phyloP scores from a whole-genome alignment of 257 asterid genomes.

The Agastache rugosa region DNA sequence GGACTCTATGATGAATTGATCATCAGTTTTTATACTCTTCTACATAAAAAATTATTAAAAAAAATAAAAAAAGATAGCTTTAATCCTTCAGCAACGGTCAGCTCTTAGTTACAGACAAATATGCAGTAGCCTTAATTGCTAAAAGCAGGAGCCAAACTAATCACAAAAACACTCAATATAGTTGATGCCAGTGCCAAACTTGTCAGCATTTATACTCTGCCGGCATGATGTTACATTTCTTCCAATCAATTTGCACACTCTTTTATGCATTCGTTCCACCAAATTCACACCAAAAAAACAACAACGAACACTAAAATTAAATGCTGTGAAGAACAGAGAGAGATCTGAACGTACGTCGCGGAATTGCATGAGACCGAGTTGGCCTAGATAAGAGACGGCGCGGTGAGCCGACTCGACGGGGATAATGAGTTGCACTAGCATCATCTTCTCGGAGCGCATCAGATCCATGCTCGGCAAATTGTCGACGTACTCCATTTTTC shows the following conservation, averaged over 20 bases:
- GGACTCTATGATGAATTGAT: constrained; percentile 1
- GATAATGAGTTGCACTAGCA: constrained; percentile 83
- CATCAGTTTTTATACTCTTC: not conserved
- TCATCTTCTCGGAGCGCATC: constrained; percentile 99
- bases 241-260: constrained; percentile 25
- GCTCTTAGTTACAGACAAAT: not conserved
- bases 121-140: constrained; percentile 9
- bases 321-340: not conserved
- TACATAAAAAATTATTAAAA: not conserved
- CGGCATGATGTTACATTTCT: not conserved
- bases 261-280: constrained; percentile 17
- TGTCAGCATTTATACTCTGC: not conserved
- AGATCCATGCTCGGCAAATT: constrained; percentile 90
- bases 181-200: constrained; percentile 18
- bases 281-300: not conserved
- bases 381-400: constrained; percentile 89
- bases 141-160: constrained; percentile 19
- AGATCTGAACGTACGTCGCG: constrained; percentile 74
- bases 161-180: constrained; percentile 19
- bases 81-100: constrained; percentile 15
- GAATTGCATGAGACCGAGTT: constrained; percentile 93
- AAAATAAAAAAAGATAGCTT: not conserved
- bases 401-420: constrained; percentile 98
- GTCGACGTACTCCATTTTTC: constrained; percentile 76
- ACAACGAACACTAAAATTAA: not conserved